Evolutionary conservation across 2,329 filamentous ascomycete genomes (phyloP), one percentile per base, ranked within the genome.

Genomic region (Aureobasidium sp.): DNA sequence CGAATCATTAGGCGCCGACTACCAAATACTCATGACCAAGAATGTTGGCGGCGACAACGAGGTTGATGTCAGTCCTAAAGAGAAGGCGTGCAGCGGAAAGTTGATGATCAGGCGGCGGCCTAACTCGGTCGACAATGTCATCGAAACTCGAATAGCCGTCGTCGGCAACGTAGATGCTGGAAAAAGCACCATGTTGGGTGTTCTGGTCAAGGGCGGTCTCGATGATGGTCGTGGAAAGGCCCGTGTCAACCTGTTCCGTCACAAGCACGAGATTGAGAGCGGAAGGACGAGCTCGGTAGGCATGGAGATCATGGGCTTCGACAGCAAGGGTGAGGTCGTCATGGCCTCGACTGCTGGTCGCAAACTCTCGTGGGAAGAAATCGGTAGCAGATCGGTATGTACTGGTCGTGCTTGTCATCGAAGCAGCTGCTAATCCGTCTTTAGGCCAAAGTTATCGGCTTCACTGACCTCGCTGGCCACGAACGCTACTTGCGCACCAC

Each of bases 241-340:
- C 49, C 88, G 94, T 64, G 90, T 99, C 57, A 97, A 96, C 66
- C 85, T 99, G 13, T 99, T 99, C 77, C 85, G 94, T 16, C 94
- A 99, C 75, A 97, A 99, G 76, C 94, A 99, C 71, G 94, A 99
- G 76, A 89, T 97, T 44, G 94, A 99, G 75, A 94, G 90, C 50
- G 94, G 94, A 1, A 84, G 94, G 66, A 99, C 94, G 10, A 96
- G 91, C 72, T 97, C 92, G 0, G 94, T 99, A 0, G 93, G 94
- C 45, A 95, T 97, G 92, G 94, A 99, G 74, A 97, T 97, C 64
- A 91, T 97, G 88, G 94, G 94, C 2, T 99, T 97, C 68, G 91
- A 97, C 74, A 91, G 88, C 55, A 82, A 83, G 61, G 93, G 94
- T 32, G 85, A 92, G 30, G 88, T 96, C 32, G 83, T 97, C 16